phyloP scores from a whole-genome alignment of 225 moss, liverwort and hornwort genomes.

The Physcomitrellopsis africana region DNA sequence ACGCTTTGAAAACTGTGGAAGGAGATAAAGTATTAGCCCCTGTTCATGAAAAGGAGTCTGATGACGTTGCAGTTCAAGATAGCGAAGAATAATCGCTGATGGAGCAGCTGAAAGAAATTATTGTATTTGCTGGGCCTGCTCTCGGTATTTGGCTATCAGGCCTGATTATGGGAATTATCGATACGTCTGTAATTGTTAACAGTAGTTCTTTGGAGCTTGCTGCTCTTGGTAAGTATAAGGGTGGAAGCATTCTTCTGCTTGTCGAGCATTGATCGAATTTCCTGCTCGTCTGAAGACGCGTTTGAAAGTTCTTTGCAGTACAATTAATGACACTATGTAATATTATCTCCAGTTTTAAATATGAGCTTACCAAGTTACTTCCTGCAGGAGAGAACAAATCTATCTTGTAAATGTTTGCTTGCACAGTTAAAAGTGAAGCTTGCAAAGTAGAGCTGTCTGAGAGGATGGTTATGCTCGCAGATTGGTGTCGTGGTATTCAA shows the following conservation, averaged over 20 bases:
- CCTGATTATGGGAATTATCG: slow-evolving; percentile 91
- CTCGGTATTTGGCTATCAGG: slow-evolving; percentile 96
- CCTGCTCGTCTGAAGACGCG: too few species aligned
- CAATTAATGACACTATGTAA: not conserved
- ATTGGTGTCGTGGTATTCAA: not conserved
- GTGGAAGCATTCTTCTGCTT: not conserved
- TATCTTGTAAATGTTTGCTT: not conserved
- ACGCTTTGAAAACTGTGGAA: slow-evolving; percentile 48
- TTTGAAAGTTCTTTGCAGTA: not conserved
- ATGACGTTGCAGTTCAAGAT: slow-evolving; percentile 19
- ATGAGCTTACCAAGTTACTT: not conserved
- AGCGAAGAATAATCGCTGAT: slow-evolving; percentile 51
- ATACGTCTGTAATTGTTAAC: slow-evolving; percentile 90
- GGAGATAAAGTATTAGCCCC: slow-evolving; percentile 35
- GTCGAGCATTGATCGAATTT: too few species aligned
- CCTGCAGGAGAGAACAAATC: not conserved
- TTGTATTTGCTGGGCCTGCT: slow-evolving; percentile 90
- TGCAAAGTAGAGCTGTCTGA: not conserved
- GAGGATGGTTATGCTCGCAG: not conserved
- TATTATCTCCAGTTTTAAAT: not conserved
- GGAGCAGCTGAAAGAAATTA: slow-evolving; percentile 79
- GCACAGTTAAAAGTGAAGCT: not conserved
- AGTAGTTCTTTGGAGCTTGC: slow-evolving; percentile 91
- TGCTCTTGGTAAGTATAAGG: slow-evolving; percentile 66
- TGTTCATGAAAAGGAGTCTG: slow-evolving; percentile 29